Conservation (phyloP, 1,139 yeast species). For the Hyphopichia burtonii region DNA sequence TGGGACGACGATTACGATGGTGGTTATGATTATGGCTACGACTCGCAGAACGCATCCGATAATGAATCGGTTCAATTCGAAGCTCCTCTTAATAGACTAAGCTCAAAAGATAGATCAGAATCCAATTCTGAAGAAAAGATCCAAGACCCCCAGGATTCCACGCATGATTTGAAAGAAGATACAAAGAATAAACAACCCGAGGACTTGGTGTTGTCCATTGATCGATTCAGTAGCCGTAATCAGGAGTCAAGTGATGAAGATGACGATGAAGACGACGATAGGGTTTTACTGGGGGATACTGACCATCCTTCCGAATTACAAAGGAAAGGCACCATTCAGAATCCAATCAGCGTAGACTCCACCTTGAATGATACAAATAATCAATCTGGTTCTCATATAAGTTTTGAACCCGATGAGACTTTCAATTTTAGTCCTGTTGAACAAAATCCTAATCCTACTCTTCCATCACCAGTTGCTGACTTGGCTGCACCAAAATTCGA, state of each 20-base stretch:
- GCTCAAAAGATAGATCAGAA: neutral
- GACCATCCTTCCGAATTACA: neutral
- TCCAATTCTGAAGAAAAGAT: no score
- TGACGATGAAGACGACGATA: conserved; percentile 3
- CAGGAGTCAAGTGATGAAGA: conserved; percentile 21
- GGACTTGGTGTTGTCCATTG: conserved; percentile 38
- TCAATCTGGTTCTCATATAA: neutral
- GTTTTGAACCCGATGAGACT: conserved; percentile 2
- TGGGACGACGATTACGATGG: conserved; percentile 49
- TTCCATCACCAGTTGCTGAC: neutral
- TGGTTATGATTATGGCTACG: conserved; percentile 15
- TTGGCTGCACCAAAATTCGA: neutral
- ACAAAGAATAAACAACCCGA: neutral
- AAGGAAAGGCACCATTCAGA: neutral
- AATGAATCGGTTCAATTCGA: conserved; percentile 3
- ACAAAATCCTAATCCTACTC: neutral
- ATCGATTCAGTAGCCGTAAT: conserved; percentile 18
- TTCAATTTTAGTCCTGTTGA: conserved; percentile 4
- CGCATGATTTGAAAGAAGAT: no score
- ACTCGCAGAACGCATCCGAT: conserved; percentile 3
- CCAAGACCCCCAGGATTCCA: no score
- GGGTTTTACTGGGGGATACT: no score
- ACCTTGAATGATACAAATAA: neutral
- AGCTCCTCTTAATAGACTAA: neutral
- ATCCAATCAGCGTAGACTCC: conserved; percentile 2